These are phyloP conservation scores for Thelonectria rubi DNA, from an alignment of 2,329 filamentous ascomycete genomes.

Conservation along the genomic window DNA sequence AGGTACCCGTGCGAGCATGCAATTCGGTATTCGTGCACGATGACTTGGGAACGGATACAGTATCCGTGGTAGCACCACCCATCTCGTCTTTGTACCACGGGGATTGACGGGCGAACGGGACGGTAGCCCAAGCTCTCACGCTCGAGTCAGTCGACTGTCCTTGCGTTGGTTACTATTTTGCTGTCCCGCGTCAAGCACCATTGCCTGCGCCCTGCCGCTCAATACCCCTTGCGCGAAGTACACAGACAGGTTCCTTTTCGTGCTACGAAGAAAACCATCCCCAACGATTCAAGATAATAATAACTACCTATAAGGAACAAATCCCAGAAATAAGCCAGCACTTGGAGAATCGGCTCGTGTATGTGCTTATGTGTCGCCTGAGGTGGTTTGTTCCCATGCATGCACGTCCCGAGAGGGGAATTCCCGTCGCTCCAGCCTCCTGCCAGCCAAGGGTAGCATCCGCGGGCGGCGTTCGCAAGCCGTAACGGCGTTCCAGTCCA, in stretches of 20 bases:
- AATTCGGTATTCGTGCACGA: too few species aligned
- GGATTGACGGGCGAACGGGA: neutral
- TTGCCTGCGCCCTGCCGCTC: neutral
- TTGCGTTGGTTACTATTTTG: neutral
- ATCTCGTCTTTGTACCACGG: neutral
- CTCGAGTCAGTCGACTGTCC: neutral
- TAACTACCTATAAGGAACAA: too few species aligned
- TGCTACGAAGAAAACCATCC: too few species aligned
- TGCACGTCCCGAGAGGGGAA: slow-evolving; percentile 2
- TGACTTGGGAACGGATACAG: too few species aligned
- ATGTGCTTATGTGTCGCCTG: neutral
- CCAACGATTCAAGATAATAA: too few species aligned
- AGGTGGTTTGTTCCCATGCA: slow-evolving; percentile 4
- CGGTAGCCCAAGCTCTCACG: neutral
- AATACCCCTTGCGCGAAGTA: neutral
- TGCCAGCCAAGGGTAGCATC: too few species aligned
- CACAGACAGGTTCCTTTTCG: neutral
- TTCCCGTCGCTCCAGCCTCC: too few species aligned
- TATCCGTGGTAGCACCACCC: too few species aligned
- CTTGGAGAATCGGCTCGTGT: neutral
- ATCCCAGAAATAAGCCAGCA: neutral
- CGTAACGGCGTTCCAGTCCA: slow-evolving; percentile 15
- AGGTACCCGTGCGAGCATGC: too few species aligned
- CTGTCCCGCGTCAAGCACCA: neutral
- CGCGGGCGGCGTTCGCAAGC: slow-evolving; percentile 7